A percentile compares a stretch with the other conserved stretches of the same genome.
Evolutionary conservation across 2,329 filamentous ascomycete species (phyloP).

Genomic region (Fusarium falciforme): DNA sequence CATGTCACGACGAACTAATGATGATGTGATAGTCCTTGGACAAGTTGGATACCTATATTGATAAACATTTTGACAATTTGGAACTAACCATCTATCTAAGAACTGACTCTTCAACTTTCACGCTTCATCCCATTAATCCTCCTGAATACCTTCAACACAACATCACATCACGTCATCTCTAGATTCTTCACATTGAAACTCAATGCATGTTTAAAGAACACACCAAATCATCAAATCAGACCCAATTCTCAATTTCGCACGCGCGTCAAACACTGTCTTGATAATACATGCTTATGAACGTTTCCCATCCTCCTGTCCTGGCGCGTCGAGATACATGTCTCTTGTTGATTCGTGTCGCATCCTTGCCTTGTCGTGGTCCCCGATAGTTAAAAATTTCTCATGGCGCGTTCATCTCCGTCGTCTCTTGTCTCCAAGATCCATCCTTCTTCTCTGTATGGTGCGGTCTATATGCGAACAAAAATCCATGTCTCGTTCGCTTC

Average conservation of each 20-base stretch:
- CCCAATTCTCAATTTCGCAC: constrained; percentile 35
- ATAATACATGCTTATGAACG: constrained; percentile 43
- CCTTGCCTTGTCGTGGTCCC: constrained; percentile 27
- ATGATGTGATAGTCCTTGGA: not conserved
- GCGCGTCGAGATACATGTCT: constrained; percentile 32
- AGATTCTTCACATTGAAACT: not conserved
- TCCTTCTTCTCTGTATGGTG: constrained; percentile 27
- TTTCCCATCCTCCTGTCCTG: constrained; percentile 31
- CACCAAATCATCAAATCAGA: constrained; percentile 15
- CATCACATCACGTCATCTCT: not conserved
- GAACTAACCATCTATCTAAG: not conserved
- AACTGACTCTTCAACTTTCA: not conserved
- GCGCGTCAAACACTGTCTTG: constrained; percentile 30
- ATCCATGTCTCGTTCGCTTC: constrained; percentile 32
- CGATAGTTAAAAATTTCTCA: constrained; percentile 28
- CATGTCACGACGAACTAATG: not conserved
- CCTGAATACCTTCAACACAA: not conserved
- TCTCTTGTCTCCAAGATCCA: constrained; percentile 31
- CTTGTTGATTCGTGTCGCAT: constrained; percentile 34
- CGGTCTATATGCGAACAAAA: constrained; percentile 43
- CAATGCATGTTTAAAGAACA: not conserved
- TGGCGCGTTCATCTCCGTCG: constrained; percentile 24
- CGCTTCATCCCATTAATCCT: not conserved
- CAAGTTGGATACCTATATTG: not conserved
- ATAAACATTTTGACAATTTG: not conserved